Evolutionary conservation across 1,284 basidiomycete genomes (phyloP).

Genomic region (Apiotrichum brassicae): DNA sequence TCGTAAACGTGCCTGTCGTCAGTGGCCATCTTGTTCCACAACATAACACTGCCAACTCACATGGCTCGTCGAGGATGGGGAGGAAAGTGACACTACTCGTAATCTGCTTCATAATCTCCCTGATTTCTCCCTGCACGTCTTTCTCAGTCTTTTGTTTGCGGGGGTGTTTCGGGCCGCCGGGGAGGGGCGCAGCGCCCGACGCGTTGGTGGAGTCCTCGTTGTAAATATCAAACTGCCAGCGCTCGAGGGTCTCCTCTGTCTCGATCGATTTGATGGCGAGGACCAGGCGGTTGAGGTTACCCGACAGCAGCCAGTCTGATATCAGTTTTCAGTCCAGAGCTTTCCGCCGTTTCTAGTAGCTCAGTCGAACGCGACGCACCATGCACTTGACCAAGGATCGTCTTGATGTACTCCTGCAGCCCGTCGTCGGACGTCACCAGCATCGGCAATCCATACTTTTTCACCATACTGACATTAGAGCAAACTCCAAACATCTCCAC

Average conservation of each 20-base stretch:
- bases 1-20: constrained; percentile 63
- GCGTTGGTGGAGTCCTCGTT: constrained; percentile 49
- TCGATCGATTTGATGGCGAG: constrained; percentile 95
- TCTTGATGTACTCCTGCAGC: constrained; percentile 84
- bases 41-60: constrained; percentile 52
- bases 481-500: no score
- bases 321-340: no score
- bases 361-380: constrained; percentile 58
- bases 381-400: constrained; percentile 83
- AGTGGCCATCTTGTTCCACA: no score
- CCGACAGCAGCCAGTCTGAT: constrained; percentile 85
- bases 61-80: constrained; percentile 89
- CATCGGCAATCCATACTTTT: constrained; percentile 96
- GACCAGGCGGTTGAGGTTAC: constrained; percentile 84
- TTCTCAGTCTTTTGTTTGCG: constrained; percentile 59
- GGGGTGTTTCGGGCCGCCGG: constrained; percentile 18
- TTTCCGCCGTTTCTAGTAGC: no score
- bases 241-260: constrained; percentile 79
- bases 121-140: constrained; percentile 94
- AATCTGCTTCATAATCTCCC: constrained; percentile 97
- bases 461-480: constrained; percentile 96
- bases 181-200: constrained; percentile 1
- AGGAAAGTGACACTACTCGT: constrained; percentile 93
- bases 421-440: constrained; percentile 89
- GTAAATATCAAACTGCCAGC: constrained; percentile 98